These are phyloP conservation scores for Sporisorium iseilematis-ciliati DNA, from an alignment of 1,284 basidiomycete genomes.

Conservation along the genomic window DNA sequence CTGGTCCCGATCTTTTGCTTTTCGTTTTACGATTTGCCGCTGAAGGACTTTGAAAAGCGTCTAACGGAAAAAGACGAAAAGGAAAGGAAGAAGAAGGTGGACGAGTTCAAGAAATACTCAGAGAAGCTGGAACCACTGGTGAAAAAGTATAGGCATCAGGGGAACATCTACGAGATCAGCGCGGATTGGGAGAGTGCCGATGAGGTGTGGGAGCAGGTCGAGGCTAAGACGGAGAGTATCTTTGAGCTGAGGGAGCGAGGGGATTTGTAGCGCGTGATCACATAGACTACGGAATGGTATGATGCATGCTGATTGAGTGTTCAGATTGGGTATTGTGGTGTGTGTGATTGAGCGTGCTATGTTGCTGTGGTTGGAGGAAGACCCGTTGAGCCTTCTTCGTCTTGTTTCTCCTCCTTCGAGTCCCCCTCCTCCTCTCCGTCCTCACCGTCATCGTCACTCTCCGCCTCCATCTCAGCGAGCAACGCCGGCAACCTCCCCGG, in stretches of 20 bases:
- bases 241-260: constrained; percentile 37
- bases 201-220: constrained; percentile 65
- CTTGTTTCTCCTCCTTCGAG: constrained; percentile 71
- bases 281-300: not conserved
- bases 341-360: not conserved
- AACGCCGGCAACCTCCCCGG: constrained; percentile 38
- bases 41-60: constrained; percentile 41
- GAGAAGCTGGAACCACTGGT: constrained; percentile 34
- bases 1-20: constrained; percentile 56
- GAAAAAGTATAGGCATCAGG: constrained; percentile 49
- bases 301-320: constrained; percentile 3
- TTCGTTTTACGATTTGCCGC: constrained; percentile 56
- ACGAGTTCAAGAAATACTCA: constrained; percentile 38
- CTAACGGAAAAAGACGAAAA: constrained; percentile 19
- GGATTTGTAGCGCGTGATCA: constrained; percentile 13
- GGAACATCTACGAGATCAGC: constrained; percentile 62
- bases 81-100: constrained; percentile 27
- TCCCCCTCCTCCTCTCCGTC: constrained; percentile 11
- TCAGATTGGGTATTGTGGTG: constrained; percentile 8
- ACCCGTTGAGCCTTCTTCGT: constrained; percentile 72
- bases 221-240: constrained; percentile 58
- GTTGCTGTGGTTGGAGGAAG: not conserved
- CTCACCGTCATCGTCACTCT: constrained; percentile 19
- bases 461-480: constrained; percentile 34
- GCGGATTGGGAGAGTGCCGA: constrained; percentile 60